A percentile compares a stretch with the other conserved stretches of the same genome.
Evolutionary conservation across 2,329 filamentous ascomycete species (phyloP).

Genomic region (Hymenoscyphus scutula): DNA sequence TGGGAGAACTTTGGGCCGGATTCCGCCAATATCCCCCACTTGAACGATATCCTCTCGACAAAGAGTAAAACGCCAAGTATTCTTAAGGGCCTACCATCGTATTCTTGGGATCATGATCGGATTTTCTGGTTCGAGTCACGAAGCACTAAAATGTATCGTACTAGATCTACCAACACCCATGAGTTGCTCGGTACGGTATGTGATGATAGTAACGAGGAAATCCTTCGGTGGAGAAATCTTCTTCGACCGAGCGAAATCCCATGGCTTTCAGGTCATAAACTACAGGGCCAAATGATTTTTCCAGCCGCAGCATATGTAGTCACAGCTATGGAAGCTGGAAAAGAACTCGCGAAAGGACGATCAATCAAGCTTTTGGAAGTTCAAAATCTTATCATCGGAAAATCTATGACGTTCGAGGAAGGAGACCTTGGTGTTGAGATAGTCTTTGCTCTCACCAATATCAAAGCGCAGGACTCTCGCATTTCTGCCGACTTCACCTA

Average conservation of each 20-base stretch:
- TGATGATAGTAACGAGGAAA: slow-evolving; percentile 11
- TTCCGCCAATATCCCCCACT: slow-evolving; percentile 8
- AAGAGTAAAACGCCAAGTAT: slow-evolving; percentile 3
- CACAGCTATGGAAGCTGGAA: slow-evolving; percentile 47
- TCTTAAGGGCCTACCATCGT: slow-evolving; percentile 18
- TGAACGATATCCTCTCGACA: slow-evolving; percentile 3
- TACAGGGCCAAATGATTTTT: slow-evolving; percentile 40
- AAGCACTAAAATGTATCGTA: slow-evolving; percentile 12
- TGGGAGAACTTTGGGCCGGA: slow-evolving; percentile 14
- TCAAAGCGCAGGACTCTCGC: slow-evolving; percentile 3
- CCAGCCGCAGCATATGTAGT: slow-evolving; percentile 49
- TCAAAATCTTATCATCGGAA: slow-evolving; percentile 19
- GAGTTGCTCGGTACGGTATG: slow-evolving; percentile 15
- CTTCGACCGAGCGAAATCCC: slow-evolving; percentile 34
- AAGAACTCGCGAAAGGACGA: slow-evolving; percentile 12
- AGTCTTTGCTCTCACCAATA: slow-evolving; percentile 15
- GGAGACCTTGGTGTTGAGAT: slow-evolving; percentile 14
- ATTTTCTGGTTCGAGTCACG: slow-evolving; percentile 25
- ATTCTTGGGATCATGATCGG: slow-evolving; percentile 23
- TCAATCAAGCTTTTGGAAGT: slow-evolving; percentile 31
- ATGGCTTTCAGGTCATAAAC: slow-evolving; percentile 46
- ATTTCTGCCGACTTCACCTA: slow-evolving; percentile 5
- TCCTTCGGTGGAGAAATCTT: slow-evolving; percentile 20
- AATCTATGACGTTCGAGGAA: slow-evolving; percentile 21
- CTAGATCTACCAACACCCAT: slow-evolving; percentile 14